These are phyloP conservation scores for Wickerhamiella allomyrinae DNA, from an alignment of 805 yeast genomes.

Conservation along the genomic window DNA sequence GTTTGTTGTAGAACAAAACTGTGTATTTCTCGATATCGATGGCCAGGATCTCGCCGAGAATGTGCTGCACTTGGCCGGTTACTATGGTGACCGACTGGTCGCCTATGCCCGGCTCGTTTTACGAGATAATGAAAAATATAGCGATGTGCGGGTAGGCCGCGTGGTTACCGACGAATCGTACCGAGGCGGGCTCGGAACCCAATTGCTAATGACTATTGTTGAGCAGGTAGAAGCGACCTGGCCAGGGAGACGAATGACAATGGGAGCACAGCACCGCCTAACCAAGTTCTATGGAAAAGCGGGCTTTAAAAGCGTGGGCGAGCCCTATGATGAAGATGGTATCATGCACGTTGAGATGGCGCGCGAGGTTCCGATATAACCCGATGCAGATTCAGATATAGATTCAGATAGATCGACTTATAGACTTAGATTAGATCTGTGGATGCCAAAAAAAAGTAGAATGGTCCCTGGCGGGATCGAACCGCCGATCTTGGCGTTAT, in stretches of 20 bases:
- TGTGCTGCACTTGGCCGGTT: slow-evolving; percentile 11
- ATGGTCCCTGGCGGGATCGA: slow-evolving; percentile 29
- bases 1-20: slow-evolving; percentile 18
- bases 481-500: slow-evolving; percentile 40
- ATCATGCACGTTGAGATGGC: slow-evolving; percentile 16
- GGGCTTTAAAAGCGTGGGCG: slow-evolving; percentile 9
- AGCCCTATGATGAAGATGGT: slow-evolving; percentile 10
- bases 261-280: slow-evolving; percentile 14
- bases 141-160: slow-evolving; percentile 12
- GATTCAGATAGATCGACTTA: no score
- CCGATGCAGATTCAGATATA: no score
- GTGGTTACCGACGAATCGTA: slow-evolving; percentile 9
- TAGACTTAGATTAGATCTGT: no score
- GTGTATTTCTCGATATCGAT: slow-evolving; percentile 16
- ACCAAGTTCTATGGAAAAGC: slow-evolving; percentile 11
- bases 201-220: slow-evolving; percentile 6
- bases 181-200: slow-evolving; percentile 14
- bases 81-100: neutral
- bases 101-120: slow-evolving; percentile 7
- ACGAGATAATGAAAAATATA: neutral
- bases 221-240: slow-evolving; percentile 6
- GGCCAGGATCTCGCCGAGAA: slow-evolving; percentile 11
- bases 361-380: slow-evolving; percentile 1
- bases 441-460: slow-evolving; percentile 8
- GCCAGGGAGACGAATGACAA: neutral